These are phyloP conservation scores for Cystofilobasidium ferigula DNA, from an alignment of 768 basidiomycete species.

Conservation along the genomic window DNA sequence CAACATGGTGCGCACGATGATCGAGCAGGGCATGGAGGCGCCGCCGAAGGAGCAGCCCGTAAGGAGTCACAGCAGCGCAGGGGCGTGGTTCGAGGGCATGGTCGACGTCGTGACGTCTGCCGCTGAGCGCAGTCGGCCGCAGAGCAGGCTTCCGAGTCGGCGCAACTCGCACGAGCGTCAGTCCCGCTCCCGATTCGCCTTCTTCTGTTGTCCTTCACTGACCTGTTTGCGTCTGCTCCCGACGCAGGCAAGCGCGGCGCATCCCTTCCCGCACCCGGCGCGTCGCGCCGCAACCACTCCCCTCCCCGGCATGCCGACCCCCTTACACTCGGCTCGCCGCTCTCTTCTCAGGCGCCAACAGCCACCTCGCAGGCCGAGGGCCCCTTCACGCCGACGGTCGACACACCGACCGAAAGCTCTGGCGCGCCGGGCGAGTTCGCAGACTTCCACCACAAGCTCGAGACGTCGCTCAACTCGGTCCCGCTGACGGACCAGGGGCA, in stretches of 20 bases:
- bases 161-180: slow-evolving; percentile 28
- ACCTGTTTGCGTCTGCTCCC: background rate
- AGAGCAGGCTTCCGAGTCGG: slow-evolving; percentile 30
- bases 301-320: background rate
- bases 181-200: slow-evolving; percentile 25
- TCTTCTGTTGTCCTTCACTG: background rate
- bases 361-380: background rate
- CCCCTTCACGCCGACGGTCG: background rate
- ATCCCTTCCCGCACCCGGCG: background rate
- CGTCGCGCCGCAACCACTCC: background rate
- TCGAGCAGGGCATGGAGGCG: slow-evolving; percentile 24
- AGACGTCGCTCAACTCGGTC: background rate
- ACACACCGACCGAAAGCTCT: background rate
- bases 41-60: slow-evolving; percentile 25
- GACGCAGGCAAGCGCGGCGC: background rate
- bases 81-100: slow-evolving; percentile 8
- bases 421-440: background rate
- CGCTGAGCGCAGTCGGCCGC: slow-evolving; percentile 26
- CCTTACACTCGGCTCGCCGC: background rate
- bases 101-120: slow-evolving; percentile 9
- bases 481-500: background rate
- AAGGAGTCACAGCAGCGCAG: background rate
- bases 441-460: background rate
- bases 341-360: background rate
- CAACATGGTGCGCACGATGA: slow-evolving; percentile 30